phyloP scores from a whole-genome alignment of 768 basidiomycete species.

The Serendipita sp. region DNA sequence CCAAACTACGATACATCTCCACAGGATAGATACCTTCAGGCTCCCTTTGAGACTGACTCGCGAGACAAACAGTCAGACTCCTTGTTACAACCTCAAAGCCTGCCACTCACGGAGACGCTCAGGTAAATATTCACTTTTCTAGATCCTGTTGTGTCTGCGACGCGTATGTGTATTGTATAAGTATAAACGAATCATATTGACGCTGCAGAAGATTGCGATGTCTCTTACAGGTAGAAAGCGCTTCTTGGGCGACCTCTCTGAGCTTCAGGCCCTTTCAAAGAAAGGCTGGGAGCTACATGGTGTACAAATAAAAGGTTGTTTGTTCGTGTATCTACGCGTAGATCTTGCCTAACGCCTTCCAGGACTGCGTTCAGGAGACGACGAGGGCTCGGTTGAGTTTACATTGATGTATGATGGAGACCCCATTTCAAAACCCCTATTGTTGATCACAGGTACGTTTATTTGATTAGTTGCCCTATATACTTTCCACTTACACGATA shows the following conservation, averaged over 20 bases:
- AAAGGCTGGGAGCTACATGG: conserved; percentile 24
- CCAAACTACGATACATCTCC: too few relatives aligned
- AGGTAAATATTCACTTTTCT: too few relatives aligned
- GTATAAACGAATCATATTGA: too few relatives aligned
- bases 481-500: background rate
- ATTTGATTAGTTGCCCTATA: background rate
- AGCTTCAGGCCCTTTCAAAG: conserved; percentile 26
- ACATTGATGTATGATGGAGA: conserved; percentile 21
- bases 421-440: conserved; percentile 24
- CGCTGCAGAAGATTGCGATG: background rate
- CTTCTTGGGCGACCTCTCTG: conserved; percentile 40
- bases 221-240: conserved; percentile 31
- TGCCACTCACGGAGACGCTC: too few relatives aligned
- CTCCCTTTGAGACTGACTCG: too few relatives aligned
- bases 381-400: conserved; percentile 49
- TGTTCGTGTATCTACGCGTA: background rate
- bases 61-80: too few relatives aligned
- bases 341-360: background rate
- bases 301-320: conserved; percentile 27
- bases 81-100: too few relatives aligned
- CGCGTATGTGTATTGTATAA: too few relatives aligned
- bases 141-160: too few relatives aligned
- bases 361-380: conserved; percentile 43
- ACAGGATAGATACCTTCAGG: too few relatives aligned
- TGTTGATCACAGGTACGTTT: conserved; percentile 35